Conservation (phyloP, 129 eudicot genomes). For the Tanacetum coccineum region DNA sequence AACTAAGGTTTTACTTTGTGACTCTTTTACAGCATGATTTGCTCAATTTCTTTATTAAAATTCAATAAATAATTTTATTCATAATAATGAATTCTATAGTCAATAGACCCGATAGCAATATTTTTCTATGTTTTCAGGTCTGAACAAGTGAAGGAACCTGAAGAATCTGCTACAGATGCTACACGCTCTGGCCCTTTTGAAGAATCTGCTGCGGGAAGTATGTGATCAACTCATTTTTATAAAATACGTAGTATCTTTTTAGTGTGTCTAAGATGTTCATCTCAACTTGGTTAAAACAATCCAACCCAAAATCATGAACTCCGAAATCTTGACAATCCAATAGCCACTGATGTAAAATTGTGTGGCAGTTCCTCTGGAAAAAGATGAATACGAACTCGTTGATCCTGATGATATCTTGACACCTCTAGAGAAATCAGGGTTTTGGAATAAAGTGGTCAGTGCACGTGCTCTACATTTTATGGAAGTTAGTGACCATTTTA, state of each 20-base stretch:
- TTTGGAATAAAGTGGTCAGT: too few relatives aligned
- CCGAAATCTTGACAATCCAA: conserved; percentile 91
- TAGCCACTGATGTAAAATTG: conserved; percentile 42
- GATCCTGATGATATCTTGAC: conserved; percentile 97
- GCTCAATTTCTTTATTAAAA: neutral
- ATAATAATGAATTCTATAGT: too few relatives aligned
- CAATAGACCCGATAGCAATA: neutral
- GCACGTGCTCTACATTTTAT: too few relatives aligned
- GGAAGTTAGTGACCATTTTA: too few relatives aligned
- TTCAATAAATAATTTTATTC: too few relatives aligned
- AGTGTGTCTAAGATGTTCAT: conserved; percentile 37
- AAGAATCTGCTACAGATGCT: conserved; percentile 27
- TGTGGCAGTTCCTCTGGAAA: conserved; percentile 84
- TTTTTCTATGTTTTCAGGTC: conserved; percentile 45
- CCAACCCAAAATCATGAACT: conserved; percentile 73
- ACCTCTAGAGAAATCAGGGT: too few relatives aligned
- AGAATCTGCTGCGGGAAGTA: conserved; percentile 59
- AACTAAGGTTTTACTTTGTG: conserved; percentile 55
- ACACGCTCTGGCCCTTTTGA: too few relatives aligned
- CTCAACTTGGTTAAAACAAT: conserved; percentile 56
- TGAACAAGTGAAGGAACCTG: conserved; percentile 79
- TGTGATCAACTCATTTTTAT: conserved; percentile 22
- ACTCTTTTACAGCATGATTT: neutral
- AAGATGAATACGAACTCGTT: conserved; percentile 59
- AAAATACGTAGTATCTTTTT: conserved; percentile 10